Evolutionary conservation across 2,329 filamentous ascomycete species (phyloP), one percentile per base, ranked within the genome.

Genomic region (Fusarium solani-melongenae): DNA sequence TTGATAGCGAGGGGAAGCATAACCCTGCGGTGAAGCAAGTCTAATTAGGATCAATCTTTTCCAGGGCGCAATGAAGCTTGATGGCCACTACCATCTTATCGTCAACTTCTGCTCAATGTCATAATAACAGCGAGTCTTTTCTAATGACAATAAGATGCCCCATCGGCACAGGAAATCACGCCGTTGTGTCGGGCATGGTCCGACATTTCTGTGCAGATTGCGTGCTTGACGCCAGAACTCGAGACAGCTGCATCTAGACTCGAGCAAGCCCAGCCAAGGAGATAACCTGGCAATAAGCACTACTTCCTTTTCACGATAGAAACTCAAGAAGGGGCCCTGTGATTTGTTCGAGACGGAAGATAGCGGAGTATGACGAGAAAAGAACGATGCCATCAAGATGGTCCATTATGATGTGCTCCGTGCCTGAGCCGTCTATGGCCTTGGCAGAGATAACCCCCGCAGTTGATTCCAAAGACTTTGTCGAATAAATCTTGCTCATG

Each of bases 1-100:
- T 68, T 33, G 61, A 68, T 46, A n/a, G 41, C 12, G 41, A 68
- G 22, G 66, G 66, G 10, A 64, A 68, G 15, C 65, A 67, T 29
- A 64, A 67, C 31, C 51, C 59, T 6, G 31, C 33, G 6, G 60
- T 67, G 17, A 67, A 67, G 29, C 59, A 67, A 33, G 65, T 67
- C 20, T 66, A 55, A 22, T 51, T 10, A 11, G 14, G 5, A 46
- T 9, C 22, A 46, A 5, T 49, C 5, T 15, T 27, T 27, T 15
- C 14, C 39, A 5, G 39, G 14, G 12, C 12, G 15, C 20, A 22
- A 44, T 36, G 22, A 44, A 22, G 12, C 20, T 22, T 44, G 39
- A 44, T 44, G 22, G 12, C 22, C 12, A 22, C 20, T 22, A 44
- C 14, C 20, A 22, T 41, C 6, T 36, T 36, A 6, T 36, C 36